Conservation (phyloP, 1,284 basidiomycete species). For the Anthracocystis setariae region DNA sequence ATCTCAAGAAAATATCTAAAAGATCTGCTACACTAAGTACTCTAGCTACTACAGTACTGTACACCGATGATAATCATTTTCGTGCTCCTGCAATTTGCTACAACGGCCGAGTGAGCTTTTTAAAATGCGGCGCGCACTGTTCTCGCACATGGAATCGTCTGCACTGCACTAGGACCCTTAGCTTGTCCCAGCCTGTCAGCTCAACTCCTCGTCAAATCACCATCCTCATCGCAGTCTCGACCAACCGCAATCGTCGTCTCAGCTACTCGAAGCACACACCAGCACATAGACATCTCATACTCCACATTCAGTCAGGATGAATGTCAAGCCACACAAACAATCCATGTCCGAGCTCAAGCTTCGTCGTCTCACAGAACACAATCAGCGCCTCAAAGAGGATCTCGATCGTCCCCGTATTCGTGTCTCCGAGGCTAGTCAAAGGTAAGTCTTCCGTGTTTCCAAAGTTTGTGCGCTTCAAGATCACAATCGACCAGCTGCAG, state of each 20-base stretch:
- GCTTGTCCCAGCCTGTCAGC: not conserved
- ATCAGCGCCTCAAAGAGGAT: conserved; percentile 88
- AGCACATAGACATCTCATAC: not conserved
- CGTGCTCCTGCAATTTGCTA: too few species aligned
- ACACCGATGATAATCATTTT: too few species aligned
- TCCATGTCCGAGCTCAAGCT: conserved; percentile 95
- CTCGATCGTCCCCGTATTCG: conserved; percentile 84
- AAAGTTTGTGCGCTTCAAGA: too few species aligned
- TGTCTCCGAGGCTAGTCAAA: conserved; percentile 88
- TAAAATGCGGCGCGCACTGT: not conserved
- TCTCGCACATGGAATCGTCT: not conserved
- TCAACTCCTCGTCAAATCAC: not conserved
- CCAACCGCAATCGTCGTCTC: too few species aligned
- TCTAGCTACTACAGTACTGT: too few species aligned
- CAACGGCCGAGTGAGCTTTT: not conserved
- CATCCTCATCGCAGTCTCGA: not conserved
- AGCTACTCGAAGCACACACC: too few species aligned
- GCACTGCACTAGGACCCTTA: conserved; percentile 1
- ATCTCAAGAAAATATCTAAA: conserved; percentile 7
- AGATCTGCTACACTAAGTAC: too few species aligned
- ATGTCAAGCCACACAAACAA: conserved; percentile 73
- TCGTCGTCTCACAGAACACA: conserved; percentile 89
- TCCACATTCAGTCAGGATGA: conserved; percentile 70
- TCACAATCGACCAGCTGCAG: too few species aligned
- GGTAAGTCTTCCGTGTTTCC: conserved; percentile 74